Conservation (phyloP, 2,329 filamentous ascomycete genomes). For the Penicillium sp. region DNA sequence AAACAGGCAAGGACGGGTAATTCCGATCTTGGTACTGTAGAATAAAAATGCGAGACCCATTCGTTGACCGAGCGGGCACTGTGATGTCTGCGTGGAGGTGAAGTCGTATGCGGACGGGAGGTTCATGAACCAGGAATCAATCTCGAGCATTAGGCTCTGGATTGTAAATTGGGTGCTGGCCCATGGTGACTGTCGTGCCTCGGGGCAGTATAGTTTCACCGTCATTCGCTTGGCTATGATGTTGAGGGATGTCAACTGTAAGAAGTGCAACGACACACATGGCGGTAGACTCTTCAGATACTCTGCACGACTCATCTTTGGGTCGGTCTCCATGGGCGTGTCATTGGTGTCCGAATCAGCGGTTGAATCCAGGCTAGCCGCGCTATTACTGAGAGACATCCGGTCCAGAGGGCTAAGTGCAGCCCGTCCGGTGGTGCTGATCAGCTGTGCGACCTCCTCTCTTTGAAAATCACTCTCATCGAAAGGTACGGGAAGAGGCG, state of each 20-base stretch:
- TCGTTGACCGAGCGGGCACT: constrained; percentile 36
- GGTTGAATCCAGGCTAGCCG: constrained; percentile 21
- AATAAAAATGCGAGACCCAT: constrained; percentile 44
- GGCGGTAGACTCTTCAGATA: constrained; percentile 39
- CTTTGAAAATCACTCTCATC: constrained; percentile 44
- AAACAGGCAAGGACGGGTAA: constrained; percentile 47
- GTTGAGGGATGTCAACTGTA: constrained; percentile 39
- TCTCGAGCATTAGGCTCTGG: constrained; percentile 37
- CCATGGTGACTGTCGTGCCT: constrained; percentile 38
- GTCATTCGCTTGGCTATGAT: constrained; percentile 41
- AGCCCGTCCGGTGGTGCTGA: constrained; percentile 26
- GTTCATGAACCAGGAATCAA: constrained; percentile 43
- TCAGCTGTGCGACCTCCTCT: constrained; percentile 24
- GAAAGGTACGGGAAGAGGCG: constrained; percentile 43
- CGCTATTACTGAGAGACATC: constrained; percentile 21
- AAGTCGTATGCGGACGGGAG: constrained; percentile 43
- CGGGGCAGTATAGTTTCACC: constrained; percentile 41
- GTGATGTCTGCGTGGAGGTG: constrained; percentile 38
- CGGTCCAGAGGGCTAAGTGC: constrained; percentile 22
- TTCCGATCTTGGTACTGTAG: constrained; percentile 45
- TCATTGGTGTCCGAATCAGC: constrained; percentile 24
- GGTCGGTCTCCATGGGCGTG: constrained; percentile 11
- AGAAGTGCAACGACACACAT: constrained; percentile 43
- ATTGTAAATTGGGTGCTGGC: constrained; percentile 41
- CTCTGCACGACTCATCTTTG: constrained; percentile 28